Evolutionary conservation across 371 early-diverging fungal genomes (phyloP).

Genomic region (Mortierella sp.): DNA sequence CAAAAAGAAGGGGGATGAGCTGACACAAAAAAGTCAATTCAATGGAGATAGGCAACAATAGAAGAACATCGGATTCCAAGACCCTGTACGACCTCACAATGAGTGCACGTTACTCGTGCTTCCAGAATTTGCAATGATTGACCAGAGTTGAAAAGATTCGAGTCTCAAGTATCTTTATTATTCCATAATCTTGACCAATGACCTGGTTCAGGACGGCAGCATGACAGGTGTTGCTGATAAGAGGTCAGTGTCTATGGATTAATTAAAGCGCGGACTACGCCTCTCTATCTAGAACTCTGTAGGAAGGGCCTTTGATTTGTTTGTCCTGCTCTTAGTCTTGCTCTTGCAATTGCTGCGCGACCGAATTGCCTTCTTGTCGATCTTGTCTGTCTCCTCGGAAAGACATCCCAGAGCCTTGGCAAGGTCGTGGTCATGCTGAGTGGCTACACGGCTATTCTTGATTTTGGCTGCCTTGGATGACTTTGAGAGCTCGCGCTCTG

Average conservation of each 20-base stretch:
- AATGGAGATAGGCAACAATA: not conserved
- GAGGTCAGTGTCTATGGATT: too few relatives aligned
- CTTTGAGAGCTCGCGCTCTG: slow-evolving; percentile 39
- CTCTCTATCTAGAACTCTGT: slow-evolving; percentile 1
- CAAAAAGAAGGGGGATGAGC: not conserved
- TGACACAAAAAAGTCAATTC: not conserved
- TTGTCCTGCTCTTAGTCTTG: slow-evolving; percentile 8
- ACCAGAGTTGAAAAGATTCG: not conserved
- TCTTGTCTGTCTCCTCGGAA: slow-evolving; percentile 13
- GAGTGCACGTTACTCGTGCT: not conserved
- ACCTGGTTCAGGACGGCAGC: not conserved
- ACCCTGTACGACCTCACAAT: too few relatives aligned
- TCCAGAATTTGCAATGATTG: not conserved
- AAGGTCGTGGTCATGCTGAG: slow-evolving; percentile 21
- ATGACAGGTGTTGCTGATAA: not conserved
- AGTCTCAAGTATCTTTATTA: not conserved
- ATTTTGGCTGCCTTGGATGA: slow-evolving; percentile 24
- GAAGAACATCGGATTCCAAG: not conserved
- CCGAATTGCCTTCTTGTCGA: slow-evolving; percentile 32
- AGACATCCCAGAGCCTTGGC: slow-evolving; percentile 23
- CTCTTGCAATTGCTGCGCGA: not conserved
- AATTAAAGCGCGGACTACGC: too few relatives aligned
- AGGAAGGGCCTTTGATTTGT: slow-evolving; percentile 8
- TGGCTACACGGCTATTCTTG: slow-evolving; percentile 31
- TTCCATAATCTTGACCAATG: slow-evolving; percentile 1